These are phyloP conservation scores for Penicillium flavigenum DNA, from an alignment of 495 filamentous ascomycete species.

Conservation along the genomic window DNA sequence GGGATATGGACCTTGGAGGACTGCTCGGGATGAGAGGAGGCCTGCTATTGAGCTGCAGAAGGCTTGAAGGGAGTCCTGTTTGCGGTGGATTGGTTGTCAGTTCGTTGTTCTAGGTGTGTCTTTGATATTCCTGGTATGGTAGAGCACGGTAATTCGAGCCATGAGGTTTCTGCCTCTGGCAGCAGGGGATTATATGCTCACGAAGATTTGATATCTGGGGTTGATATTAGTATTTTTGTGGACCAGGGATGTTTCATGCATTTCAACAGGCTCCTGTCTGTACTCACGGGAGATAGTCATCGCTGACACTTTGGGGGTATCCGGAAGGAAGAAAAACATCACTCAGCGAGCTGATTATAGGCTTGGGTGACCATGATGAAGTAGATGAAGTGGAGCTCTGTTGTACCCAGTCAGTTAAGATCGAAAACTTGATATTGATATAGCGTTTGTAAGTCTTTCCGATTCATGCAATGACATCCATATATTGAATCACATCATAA, in stretches of 20 bases:
- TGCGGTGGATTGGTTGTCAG: conserved; percentile 2
- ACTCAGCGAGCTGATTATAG: conserved; percentile 31
- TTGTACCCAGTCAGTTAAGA: background rate
- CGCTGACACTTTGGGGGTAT: conserved; percentile 86
- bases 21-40: conserved; percentile 81
- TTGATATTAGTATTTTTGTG: conserved; percentile 11
- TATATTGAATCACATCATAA: background rate
- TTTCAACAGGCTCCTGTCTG: background rate
- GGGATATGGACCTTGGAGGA: conserved; percentile 67
- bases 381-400: conserved; percentile 14
- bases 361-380: conserved; percentile 34
- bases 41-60: conserved; percentile 93
- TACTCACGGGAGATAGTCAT: conserved; percentile 80
- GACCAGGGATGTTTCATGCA: background rate
- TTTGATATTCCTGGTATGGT: background rate
- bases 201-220: conserved; percentile 69
- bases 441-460: background rate
- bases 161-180: background rate
- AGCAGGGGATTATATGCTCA: conserved; percentile 13
- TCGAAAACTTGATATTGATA: no score
- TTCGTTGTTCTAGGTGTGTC: background rate
- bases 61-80: conserved; percentile 88
- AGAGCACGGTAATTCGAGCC: background rate
- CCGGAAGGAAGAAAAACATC: conserved; percentile 85
- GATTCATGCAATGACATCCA: background rate